Percentiles rank a stretch among this genome's conserved stretches.
These are phyloP conservation scores for Pholiota conissans DNA, from an alignment of 768 basidiomycete species.

Conservation along the genomic window DNA sequence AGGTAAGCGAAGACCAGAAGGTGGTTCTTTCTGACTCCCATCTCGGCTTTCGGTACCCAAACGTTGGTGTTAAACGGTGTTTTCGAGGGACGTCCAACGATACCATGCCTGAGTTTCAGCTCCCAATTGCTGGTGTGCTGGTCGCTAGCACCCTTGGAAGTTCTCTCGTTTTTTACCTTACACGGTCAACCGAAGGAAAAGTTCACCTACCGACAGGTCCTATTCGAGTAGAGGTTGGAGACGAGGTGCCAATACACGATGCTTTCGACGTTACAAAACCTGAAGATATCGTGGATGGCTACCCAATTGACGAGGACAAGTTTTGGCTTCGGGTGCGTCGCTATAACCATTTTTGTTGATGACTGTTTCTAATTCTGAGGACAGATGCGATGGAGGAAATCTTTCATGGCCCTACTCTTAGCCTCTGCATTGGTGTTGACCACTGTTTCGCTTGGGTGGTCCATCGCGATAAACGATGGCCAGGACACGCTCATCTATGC, in stretches of 20 bases:
- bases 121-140: slow-evolving; percentile 52
- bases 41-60: not conserved
- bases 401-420: slow-evolving; percentile 46
- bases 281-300: slow-evolving; percentile 50
- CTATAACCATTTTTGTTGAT: slow-evolving; percentile 42
- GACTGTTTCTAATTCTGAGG: not conserved
- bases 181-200: slow-evolving; percentile 44
- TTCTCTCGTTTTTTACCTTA: slow-evolving; percentile 39
- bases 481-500: slow-evolving; percentile 35
- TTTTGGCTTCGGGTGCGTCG: slow-evolving; percentile 41
- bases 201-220: slow-evolving; percentile 35
- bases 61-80: not conserved
- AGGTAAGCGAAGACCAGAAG: not conserved
- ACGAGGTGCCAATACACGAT: slow-evolving; percentile 28
- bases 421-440: slow-evolving; percentile 49
- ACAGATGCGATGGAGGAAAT: slow-evolving; percentile 63
- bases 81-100: not conserved
- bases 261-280: slow-evolving; percentile 56
- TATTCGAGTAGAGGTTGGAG: slow-evolving; percentile 12
- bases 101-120: slow-evolving; percentile 60
- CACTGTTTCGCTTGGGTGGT: slow-evolving; percentile 57
- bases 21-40: not conserved
- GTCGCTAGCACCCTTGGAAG: slow-evolving; percentile 45
- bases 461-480: slow-evolving; percentile 31
- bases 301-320: slow-evolving; percentile 29